Evolutionary conservation across 345 rosid species (phyloP).

Genomic region (Syzygium jambos): DNA sequence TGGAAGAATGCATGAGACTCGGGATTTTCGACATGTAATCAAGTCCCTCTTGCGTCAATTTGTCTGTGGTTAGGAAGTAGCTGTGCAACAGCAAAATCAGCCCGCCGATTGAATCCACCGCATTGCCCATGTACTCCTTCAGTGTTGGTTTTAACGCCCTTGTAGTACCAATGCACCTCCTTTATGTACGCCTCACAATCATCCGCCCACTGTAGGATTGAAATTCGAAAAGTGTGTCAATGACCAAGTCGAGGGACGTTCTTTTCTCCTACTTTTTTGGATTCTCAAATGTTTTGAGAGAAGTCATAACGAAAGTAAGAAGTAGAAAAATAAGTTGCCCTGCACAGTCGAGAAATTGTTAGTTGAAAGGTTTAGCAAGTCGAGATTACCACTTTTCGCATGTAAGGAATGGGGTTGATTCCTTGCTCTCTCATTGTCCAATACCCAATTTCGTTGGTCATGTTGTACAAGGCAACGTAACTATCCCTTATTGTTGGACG

Average conservation of each 20-base stretch:
- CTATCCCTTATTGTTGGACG: slow-evolving; percentile 3
- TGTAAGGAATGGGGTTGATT: slow-evolving; percentile 7
- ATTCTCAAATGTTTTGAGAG: not conserved
- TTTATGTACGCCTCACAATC: slow-evolving; percentile 2
- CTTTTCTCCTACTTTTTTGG: not conserved
- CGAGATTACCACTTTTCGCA: not conserved
- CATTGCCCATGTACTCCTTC: slow-evolving; percentile 5
- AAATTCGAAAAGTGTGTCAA: not conserved
- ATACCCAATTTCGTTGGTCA: slow-evolving; percentile 8
- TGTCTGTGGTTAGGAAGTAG: not conserved
- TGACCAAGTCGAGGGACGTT: not conserved
- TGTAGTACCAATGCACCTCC: slow-evolving; percentile 12
- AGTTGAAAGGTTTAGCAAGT: not conserved
- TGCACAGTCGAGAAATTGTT: not conserved
- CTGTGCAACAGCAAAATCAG: not conserved
- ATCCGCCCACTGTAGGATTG: not conserved
- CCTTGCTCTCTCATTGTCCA: not conserved
- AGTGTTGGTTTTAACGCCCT: slow-evolving; percentile 4
- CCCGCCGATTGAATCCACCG: not conserved
- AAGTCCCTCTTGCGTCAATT: not conserved
- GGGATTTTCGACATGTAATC: not conserved
- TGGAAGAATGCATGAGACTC: not conserved
- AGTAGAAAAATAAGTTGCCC: not conserved
- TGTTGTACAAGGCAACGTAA: slow-evolving; percentile 5
- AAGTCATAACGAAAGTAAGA: not conserved